These are phyloP conservation scores for Lagerstroemia speciosa DNA, from an alignment of 345 rosid species.

Conservation along the genomic window DNA sequence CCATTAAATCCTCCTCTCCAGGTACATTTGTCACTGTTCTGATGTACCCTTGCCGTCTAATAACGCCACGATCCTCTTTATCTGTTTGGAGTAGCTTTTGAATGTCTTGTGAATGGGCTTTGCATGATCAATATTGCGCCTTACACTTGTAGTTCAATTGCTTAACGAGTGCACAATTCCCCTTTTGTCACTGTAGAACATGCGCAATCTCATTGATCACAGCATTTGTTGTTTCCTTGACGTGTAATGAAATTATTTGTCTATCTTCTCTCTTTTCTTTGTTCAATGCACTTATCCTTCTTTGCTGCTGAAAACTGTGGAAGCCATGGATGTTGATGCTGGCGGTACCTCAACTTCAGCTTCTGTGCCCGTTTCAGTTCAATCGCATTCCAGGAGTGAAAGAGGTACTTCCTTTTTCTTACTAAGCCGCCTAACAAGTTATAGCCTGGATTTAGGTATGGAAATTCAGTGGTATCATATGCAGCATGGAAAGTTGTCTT, in stretches of 20 bases:
- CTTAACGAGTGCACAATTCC: not conserved
- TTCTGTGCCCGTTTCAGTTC: not conserved
- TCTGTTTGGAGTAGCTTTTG: not conserved
- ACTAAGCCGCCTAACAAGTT: not conserved
- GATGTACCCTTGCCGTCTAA: not conserved
- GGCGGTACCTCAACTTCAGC: slow-evolving; percentile 1
- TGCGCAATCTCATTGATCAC: not conserved
- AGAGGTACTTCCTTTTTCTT: not conserved
- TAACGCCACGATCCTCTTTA: not conserved
- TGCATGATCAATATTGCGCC: not conserved
- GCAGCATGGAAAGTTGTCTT: not conserved
- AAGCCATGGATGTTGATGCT: slow-evolving; percentile 1
- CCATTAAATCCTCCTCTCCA: not conserved
- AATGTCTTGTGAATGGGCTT: not conserved
- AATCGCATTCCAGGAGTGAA: not conserved
- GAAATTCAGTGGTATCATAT: not conserved
- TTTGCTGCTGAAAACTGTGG: not conserved
- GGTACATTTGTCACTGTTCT: not conserved
- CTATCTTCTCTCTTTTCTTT: not conserved
- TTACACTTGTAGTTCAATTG: not conserved
- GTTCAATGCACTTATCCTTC: not conserved
- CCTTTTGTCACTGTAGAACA: not conserved
- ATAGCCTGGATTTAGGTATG: not conserved
- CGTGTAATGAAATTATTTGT: not conserved
- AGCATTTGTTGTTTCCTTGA: not conserved